These are phyloP conservation scores for Fusarium hostae DNA, from an alignment of 2,329 filamentous ascomycete species.

Conservation along the genomic window DNA sequence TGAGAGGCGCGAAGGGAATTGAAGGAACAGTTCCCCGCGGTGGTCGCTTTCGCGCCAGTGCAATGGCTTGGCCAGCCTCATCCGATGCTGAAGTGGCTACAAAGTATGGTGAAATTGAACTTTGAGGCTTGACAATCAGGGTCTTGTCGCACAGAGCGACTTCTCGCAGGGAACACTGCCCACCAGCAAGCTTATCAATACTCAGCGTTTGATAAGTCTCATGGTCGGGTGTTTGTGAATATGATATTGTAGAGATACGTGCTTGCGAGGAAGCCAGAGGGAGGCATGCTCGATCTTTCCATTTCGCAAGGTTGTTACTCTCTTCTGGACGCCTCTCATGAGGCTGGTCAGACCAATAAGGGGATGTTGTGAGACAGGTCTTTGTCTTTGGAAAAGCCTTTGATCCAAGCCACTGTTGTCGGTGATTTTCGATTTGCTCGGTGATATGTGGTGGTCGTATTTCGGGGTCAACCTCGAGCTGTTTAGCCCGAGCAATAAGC, in stretches of 20 bases:
- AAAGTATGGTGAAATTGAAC: conserved; percentile 51
- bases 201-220: neutral
- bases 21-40: conserved; percentile 61
- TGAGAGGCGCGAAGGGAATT: conserved; percentile 75
- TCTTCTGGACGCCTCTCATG: conserved; percentile 22
- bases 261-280: conserved; percentile 9
- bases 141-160: neutral
- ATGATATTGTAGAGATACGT: neutral
- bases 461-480: conserved; percentile 41
- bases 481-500: conserved; percentile 47
- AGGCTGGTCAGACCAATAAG: conserved; percentile 45
- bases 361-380: conserved; percentile 36
- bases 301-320: conserved; percentile 14
- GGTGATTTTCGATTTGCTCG: conserved; percentile 3
- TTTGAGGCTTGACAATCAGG: conserved; percentile 13
- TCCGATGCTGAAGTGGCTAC: conserved; percentile 17
- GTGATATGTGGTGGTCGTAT: conserved; percentile 25
- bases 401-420: conserved; percentile 11
- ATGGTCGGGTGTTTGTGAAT: neutral
- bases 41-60: conserved; percentile 46
- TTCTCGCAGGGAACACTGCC: conserved; percentile 22
- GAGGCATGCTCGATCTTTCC: conserved; percentile 13
- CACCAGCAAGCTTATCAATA: neutral
- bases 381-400: conserved; percentile 18
- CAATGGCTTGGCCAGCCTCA: conserved; percentile 14